Conservation (phyloP, 75 land plant genomes). For the Cupressus sempervirens region DNA sequence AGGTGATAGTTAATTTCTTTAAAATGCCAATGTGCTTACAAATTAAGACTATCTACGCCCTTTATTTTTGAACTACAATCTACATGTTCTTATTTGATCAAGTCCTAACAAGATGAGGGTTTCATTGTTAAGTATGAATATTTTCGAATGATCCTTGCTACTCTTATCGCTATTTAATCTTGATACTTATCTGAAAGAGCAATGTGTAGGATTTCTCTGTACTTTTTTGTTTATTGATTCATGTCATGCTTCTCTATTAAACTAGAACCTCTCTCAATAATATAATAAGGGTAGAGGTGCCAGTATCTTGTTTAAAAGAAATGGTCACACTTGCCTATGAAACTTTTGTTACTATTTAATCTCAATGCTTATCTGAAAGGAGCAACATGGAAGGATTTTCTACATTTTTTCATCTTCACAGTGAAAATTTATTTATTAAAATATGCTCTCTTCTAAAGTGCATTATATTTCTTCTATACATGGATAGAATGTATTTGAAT, state of each 20-base stretch:
- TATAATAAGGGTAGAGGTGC: no score
- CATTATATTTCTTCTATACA: neutral
- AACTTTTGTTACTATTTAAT: neutral
- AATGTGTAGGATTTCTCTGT: no score
- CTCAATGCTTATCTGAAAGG: neutral
- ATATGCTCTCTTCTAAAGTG: neutral
- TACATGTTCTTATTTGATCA: neutral
- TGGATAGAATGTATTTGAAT: neutral
- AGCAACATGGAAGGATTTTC: neutral
- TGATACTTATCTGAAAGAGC: no score
- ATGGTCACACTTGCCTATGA: no score
- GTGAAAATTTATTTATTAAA: neutral
- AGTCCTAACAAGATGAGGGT: neutral
- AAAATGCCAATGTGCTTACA: neutral
- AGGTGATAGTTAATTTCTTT: slow-evolving; percentile 20
- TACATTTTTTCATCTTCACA: neutral
- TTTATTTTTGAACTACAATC: neutral
- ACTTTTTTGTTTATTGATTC: no score
- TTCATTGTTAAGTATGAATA: neutral
- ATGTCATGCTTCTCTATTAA: no score
- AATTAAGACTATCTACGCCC: neutral
- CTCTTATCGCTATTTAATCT: no score
- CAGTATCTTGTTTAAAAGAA: no score
- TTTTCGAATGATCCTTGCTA: no score
- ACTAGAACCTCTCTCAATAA: no score